Percentiles rank a stretch among this genome's conserved stretches.
Conservation (phyloP, 75 land plant species). For the Cryptomeria japonica region DNA sequence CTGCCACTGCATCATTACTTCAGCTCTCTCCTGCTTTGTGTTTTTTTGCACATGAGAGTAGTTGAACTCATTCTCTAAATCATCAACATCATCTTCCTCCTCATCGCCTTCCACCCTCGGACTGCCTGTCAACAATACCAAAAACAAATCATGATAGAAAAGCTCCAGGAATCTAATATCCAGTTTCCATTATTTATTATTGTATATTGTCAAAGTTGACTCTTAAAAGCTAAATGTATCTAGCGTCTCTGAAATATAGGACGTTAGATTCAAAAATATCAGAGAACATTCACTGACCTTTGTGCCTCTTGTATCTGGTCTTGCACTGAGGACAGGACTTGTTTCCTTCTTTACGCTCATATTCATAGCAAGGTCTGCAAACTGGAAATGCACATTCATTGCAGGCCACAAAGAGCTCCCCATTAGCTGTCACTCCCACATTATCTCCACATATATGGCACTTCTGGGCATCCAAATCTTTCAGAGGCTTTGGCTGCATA, state of each 20-base stretch:
- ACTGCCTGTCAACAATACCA: constrained; percentile 47
- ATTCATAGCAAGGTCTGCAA: constrained; percentile 89
- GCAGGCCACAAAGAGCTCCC: constrained; percentile 90
- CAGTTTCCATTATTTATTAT: background rate
- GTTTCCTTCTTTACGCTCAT: constrained; percentile 90
- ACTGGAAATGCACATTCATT: constrained; percentile 93
- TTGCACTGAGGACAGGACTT: constrained; percentile 91
- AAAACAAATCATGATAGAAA: background rate
- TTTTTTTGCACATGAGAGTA: constrained; percentile 23
- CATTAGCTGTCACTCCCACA: constrained; percentile 66
- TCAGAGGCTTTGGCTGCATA: constrained; percentile 71
- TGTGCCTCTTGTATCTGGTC: constrained; percentile 83
- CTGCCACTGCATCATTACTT: constrained; percentile 44
- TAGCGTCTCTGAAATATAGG: background rate
- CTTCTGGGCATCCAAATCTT: constrained; percentile 54
- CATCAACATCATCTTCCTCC: constrained; percentile 89
- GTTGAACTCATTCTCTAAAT: constrained; percentile 80
- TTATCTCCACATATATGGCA: constrained; percentile 91
- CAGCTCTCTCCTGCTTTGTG: constrained; percentile 26
- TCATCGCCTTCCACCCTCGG: constrained; percentile 89
- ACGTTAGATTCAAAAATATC: background rate
- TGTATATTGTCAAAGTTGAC: background rate
- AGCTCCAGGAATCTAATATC: background rate
- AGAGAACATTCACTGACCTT: constrained; percentile 45
- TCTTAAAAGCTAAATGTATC: no score